Base-by-base conservation (phyloP, 139 green algal species). In the Tetraselmis striata region DNA sequence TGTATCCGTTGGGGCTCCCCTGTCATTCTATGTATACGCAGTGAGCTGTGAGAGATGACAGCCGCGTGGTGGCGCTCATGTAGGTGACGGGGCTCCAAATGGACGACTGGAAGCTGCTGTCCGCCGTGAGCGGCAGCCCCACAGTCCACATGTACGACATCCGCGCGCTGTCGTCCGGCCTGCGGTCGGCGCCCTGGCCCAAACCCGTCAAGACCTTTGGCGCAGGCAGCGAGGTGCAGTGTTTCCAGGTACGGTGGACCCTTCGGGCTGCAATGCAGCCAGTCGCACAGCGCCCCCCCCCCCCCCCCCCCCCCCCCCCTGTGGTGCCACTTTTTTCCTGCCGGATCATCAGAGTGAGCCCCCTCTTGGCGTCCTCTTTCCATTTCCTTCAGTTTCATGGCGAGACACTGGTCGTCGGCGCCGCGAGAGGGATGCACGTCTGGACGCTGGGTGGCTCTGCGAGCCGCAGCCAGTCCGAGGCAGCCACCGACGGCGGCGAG, bases 41-140 rank as follows among this genome's bases (percentile, higher is more conserved):
- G 83, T 86, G 77, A 1, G 83, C 59, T 2, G 59, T 80, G 82
- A 84, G 87, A 0, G 59, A 83, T 78, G 80, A 78, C 24, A 80
- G 78, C 11, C 58, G 78, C 59, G 83, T 90, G 29, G 81, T 86
- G 18, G n/a, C n/a, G n/a, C n/a, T n/a, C n/a, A n/a, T 67, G 23
- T 23, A 77, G 24, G 89, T 85, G 59, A 75, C 84, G 22, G 87
- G 87, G 2, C 83, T 89, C 23, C 85, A 89, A 76, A 79, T 90
- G 85, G 87, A 90, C 25, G 87, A 90, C 27, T 90, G 87, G 87
- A 89, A 89, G 83, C 81, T 90, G 45, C 78, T 90, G 23, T 77
- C 28, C 2, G 84, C 84, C 28, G 87, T 85, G 29, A 58, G 79
- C 22, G 77, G 83, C 59, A 80, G 82, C 2, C 29, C 80, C 1